Evolutionary conservation across 2,329 filamentous ascomycete genomes (phyloP).

Genomic region (Penicillium sp.): DNA sequence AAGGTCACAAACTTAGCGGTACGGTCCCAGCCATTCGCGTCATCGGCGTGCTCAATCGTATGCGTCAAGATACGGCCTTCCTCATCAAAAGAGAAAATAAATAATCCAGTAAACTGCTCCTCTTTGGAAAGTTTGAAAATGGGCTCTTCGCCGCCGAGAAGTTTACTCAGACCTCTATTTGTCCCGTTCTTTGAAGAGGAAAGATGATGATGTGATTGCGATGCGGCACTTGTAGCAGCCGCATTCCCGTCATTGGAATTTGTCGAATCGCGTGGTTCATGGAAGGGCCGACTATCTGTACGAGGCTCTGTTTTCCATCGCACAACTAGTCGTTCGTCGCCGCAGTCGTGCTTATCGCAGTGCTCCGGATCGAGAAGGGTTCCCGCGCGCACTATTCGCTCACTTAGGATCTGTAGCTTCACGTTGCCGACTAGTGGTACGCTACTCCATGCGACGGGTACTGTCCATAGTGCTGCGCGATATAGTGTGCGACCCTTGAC

Average conservation of each 20-base stretch:
- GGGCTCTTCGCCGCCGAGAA: slow-evolving; percentile 59
- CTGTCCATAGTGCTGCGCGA: slow-evolving; percentile 91
- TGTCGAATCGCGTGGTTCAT: slow-evolving; percentile 7
- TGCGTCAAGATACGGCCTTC: slow-evolving; percentile 83
- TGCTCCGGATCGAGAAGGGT: slow-evolving; percentile 42
- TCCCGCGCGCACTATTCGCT: slow-evolving; percentile 75
- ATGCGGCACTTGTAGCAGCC: slow-evolving; percentile 4
- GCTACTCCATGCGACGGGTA: slow-evolving; percentile 92
- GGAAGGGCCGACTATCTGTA: slow-evolving; percentile 30
- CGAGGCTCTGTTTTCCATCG: slow-evolving; percentile 74
- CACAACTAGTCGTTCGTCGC: slow-evolving; percentile 81
- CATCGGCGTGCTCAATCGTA: slow-evolving; percentile 91
- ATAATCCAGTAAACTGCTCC: slow-evolving; percentile 85
- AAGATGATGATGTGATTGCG: slow-evolving; percentile 16
- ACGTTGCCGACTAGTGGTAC: slow-evolving; percentile 91
- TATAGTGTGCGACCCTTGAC: slow-evolving; percentile 91
- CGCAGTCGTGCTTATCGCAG: slow-evolving; percentile 36
- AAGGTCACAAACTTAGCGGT: slow-evolving; percentile 85
- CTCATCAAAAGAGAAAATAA: slow-evolving; percentile 93
- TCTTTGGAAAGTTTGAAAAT: slow-evolving; percentile 59
- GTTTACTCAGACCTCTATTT: slow-evolving; percentile 46
- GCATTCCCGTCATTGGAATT: slow-evolving; percentile 12
- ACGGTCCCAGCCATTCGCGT: slow-evolving; percentile 79
- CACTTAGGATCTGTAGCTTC: slow-evolving; percentile 81
- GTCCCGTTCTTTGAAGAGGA: slow-evolving; percentile 36